These are phyloP conservation scores for Mycena vitilis DNA, from an alignment of 768 basidiomycete genomes.

Conservation along the genomic window DNA sequence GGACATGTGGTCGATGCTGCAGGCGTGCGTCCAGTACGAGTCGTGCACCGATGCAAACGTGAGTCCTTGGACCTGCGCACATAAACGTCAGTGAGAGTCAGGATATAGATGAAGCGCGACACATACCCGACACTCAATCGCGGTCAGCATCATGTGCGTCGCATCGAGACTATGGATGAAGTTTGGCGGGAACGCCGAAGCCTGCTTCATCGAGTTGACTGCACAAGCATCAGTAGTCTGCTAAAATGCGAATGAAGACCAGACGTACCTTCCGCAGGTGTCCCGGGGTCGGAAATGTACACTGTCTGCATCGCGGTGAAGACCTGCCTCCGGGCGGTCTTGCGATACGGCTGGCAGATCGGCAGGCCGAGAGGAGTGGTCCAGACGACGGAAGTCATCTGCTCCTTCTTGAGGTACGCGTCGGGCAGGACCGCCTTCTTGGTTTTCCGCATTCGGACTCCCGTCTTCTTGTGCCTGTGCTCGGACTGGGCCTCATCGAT, in stretches of 20 bases:
- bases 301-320: slow-evolving; percentile 88
- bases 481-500: slow-evolving; percentile 58
- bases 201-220: slow-evolving; percentile 90
- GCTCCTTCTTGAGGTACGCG: slow-evolving; percentile 76
- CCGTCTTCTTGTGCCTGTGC: slow-evolving; percentile 30
- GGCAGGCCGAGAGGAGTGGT: slow-evolving; percentile 95
- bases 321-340: slow-evolving; percentile 83
- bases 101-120: neutral
- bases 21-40: slow-evolving; percentile 99
- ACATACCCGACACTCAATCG: slow-evolving; percentile 86
- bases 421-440: slow-evolving; percentile 40
- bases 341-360: slow-evolving; percentile 96
- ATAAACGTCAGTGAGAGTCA: slow-evolving; percentile 11
- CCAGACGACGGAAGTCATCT: slow-evolving; percentile 97
- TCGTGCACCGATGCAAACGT: slow-evolving; percentile 98
- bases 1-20: slow-evolving; percentile 88
- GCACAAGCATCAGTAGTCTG: neutral
- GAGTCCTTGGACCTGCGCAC: slow-evolving; percentile 70
- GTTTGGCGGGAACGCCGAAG: slow-evolving; percentile 98
- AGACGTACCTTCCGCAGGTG: slow-evolving; percentile 70
- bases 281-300: slow-evolving; percentile 88
- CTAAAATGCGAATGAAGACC: slow-evolving; percentile 7
- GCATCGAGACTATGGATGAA: slow-evolving; percentile 98
- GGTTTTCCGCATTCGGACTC: slow-evolving; percentile 8
- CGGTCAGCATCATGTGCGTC: slow-evolving; percentile 98